These are phyloP conservation scores for Francoa sonchifolia DNA, from an alignment of 441 rosid species.

Conservation along the genomic window DNA sequence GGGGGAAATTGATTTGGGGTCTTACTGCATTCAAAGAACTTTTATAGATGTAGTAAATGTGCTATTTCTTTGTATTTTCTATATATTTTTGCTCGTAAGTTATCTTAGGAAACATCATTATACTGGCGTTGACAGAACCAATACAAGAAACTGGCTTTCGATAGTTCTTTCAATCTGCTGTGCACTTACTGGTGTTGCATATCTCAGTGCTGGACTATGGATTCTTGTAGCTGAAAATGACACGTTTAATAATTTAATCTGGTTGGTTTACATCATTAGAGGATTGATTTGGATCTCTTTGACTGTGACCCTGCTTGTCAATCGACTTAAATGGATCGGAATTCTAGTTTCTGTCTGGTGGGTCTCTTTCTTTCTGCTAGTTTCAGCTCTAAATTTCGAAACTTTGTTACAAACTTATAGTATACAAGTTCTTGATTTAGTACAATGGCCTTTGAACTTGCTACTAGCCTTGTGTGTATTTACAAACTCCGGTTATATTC, in stretches of 20 bases:
- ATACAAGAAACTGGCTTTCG: slow-evolving; percentile 28
- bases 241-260: slow-evolving; percentile 8
- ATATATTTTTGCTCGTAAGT: slow-evolving; percentile 26
- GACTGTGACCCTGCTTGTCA: slow-evolving; percentile 41
- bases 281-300: slow-evolving; percentile 53
- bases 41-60: slow-evolving; percentile 39
- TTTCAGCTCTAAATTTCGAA: slow-evolving; percentile 32
- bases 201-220: slow-evolving; percentile 30
- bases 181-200: slow-evolving; percentile 29
- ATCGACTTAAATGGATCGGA: slow-evolving; percentile 24
- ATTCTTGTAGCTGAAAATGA: slow-evolving; percentile 14
- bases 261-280: slow-evolving; percentile 33
- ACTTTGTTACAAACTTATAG: slow-evolving; percentile 20
- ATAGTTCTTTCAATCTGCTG: slow-evolving; percentile 31
- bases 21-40: slow-evolving; percentile 44
- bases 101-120: slow-evolving; percentile 19
- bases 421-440: slow-evolving; percentile 23
- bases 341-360: slow-evolving; percentile 46
- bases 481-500: slow-evolving; percentile 19
- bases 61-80: slow-evolving; percentile 44
- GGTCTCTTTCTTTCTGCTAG: slow-evolving; percentile 36
- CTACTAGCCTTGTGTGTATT: slow-evolving; percentile 45
- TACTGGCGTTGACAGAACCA: neutral
- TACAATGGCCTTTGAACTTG: slow-evolving; percentile 36
- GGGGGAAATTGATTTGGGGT: slow-evolving; percentile 27